Percentiles rank a stretch among this genome's conserved stretches.
These are phyloP conservation scores for Podospora fimiseda DNA, from an alignment of 495 filamentous ascomycete genomes.

Conservation along the genomic window DNA sequence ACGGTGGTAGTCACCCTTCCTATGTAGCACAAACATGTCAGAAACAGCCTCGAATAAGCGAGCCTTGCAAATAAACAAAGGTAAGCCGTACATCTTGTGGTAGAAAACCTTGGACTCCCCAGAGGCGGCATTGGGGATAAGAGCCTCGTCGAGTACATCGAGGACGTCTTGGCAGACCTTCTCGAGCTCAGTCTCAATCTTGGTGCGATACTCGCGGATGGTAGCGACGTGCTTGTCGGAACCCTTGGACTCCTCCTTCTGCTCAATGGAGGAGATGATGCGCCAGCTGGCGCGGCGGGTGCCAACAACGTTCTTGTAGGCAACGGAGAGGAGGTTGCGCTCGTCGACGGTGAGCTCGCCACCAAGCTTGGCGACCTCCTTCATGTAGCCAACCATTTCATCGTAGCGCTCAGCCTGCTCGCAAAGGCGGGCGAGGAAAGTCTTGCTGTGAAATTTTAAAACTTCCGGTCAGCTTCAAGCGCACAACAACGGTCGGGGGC, in stretches of 20 bases:
- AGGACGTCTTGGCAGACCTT: constrained; percentile 99
- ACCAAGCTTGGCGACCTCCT: constrained; percentile 99
- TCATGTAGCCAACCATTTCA: constrained; percentile 99
- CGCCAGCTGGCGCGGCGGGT: constrained; percentile 98
- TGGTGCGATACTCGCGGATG: constrained; percentile 99
- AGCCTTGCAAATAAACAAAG: background rate
- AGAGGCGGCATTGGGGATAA: constrained; percentile 92
- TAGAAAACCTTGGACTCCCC: constrained; percentile 99
- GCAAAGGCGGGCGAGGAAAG: constrained; percentile 98
- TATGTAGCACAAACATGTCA: constrained; percentile 37
- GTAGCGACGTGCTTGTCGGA: constrained; percentile 85
- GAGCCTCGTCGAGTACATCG: constrained; percentile 89
- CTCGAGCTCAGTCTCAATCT: constrained; percentile 97
- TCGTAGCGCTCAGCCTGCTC: constrained; percentile 99
- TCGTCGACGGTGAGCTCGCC: constrained; percentile 96
- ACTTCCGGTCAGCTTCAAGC: constrained; percentile 22
- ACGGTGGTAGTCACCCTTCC: constrained; percentile 99
- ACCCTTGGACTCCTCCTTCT: constrained; percentile 99
- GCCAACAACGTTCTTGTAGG: constrained; percentile 99
- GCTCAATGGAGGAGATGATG: constrained; percentile 99
- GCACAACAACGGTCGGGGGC: background rate
- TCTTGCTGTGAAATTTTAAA: constrained; percentile 68
- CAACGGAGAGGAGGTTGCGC: constrained; percentile 97
- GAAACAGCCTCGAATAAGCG: background rate
- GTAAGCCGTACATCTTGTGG: constrained; percentile 89